Percentiles rank a stretch among this genome's conserved stretches.
These are phyloP conservation scores for Hygrophila difformis DNA, from an alignment of 257 asterid species.

Conservation along the genomic window DNA sequence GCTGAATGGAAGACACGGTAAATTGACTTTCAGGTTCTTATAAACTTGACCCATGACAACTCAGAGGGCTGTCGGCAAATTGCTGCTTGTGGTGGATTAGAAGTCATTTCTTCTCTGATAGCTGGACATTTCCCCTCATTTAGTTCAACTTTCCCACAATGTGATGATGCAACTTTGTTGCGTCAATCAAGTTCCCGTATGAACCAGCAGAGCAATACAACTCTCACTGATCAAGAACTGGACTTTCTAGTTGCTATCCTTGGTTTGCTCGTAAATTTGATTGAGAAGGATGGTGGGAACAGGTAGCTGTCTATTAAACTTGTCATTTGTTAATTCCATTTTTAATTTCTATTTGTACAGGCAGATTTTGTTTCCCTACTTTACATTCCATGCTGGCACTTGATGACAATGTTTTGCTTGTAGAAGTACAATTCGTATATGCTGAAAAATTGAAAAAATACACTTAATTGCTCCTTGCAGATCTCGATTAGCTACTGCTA, in stretches of 20 bases:
- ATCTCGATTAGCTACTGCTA: slow-evolving; percentile 57
- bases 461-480: slow-evolving; percentile 15
- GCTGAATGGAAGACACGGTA: background rate
- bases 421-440: background rate
- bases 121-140: slow-evolving; percentile 61
- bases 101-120: slow-evolving; percentile 53
- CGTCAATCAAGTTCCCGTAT: slow-evolving; percentile 27
- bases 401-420: background rate
- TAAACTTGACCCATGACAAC: slow-evolving; percentile 76
- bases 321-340: background rate
- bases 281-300: slow-evolving; percentile 65
- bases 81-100: slow-evolving; percentile 64
- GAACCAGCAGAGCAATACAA: slow-evolving; percentile 19
- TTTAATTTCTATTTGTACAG: background rate
- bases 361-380: background rate
- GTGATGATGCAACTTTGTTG: slow-evolving; percentile 14
- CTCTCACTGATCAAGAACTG: slow-evolving; percentile 61
- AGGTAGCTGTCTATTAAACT: slow-evolving; percentile 28
- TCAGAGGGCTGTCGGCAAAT: slow-evolving; percentile 72
- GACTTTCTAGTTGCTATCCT: slow-evolving; percentile 78
- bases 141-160: slow-evolving; percentile 22
- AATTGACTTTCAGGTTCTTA: slow-evolving; percentile 47
- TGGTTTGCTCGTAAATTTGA: slow-evolving; percentile 83
- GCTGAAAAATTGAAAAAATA: background rate
- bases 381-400: background rate